Evolutionary conservation across 768 basidiomycete genomes (phyloP).

Genomic region (Pholiota microspora): DNA sequence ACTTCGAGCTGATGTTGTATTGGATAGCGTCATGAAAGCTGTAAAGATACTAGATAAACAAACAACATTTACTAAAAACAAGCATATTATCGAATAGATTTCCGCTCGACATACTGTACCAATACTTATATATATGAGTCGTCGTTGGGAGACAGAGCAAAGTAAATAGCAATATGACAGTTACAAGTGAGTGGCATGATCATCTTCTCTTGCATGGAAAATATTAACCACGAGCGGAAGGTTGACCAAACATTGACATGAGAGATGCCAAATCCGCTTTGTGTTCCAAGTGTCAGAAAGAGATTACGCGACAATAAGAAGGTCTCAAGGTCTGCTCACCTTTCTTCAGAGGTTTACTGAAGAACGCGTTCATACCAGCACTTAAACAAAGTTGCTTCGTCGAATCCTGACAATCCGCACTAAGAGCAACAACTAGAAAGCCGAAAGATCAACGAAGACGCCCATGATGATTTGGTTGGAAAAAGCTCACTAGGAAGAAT

Average conservation of each 20-base stretch:
- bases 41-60: neutral
- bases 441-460: neutral
- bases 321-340: no score
- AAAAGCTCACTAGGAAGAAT: constrained; percentile 51
- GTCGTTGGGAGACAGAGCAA: neutral
- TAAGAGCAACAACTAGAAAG: constrained; percentile 61
- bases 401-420: constrained; percentile 76
- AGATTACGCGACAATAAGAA: neutral
- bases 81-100: neutral
- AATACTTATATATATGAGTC: neutral
- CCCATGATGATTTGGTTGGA: neutral
- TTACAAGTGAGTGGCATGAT: neutral
- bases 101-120: neutral
- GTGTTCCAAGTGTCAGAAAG: neutral
- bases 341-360: constrained; percentile 70
- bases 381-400: constrained; percentile 75
- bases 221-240: constrained; percentile 10
- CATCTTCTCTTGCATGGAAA: neutral
- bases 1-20: no score
- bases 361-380: constrained; percentile 76
- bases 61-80: constrained; percentile 1
- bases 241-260: constrained; percentile 50
- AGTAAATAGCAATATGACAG: neutral
- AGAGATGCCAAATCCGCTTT: constrained; percentile 57
- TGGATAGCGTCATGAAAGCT: no score